Evolutionary conservation across 2,329 filamentous ascomycete species (phyloP).

Genomic region (Ophiognomonia clavigignenti-juglandacearum): DNA sequence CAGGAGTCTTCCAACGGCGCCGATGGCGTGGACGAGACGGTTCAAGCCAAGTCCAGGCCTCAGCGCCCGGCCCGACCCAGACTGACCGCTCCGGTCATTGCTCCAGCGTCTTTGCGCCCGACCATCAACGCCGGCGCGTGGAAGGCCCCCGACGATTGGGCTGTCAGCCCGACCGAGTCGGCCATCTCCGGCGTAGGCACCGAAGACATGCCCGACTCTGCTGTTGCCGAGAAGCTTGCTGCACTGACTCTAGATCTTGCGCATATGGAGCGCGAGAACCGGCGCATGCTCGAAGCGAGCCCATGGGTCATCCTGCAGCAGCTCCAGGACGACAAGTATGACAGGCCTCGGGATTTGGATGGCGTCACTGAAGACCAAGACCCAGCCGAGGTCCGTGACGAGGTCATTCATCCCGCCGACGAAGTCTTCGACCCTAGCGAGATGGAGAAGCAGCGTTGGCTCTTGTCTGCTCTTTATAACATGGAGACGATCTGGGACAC

Average conservation of each 20-base stretch:
- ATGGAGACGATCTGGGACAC: conserved; percentile 31
- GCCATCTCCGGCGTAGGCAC: not conserved
- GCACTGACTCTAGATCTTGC: conserved; percentile 23
- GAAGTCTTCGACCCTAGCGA: conserved; percentile 45
- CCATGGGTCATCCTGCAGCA: conserved; percentile 48
- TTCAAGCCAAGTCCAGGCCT: conserved; percentile 18
- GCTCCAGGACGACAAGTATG: conserved; percentile 47
- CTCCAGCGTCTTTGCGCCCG: conserved; percentile 3
- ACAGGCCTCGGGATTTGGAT: conserved; percentile 15
- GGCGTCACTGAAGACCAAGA: not conserved
- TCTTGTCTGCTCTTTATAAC: conserved; percentile 38
- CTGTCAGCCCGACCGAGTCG: conserved; percentile 12
- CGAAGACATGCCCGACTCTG: not conserved
- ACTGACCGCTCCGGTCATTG: conserved; percentile 15
- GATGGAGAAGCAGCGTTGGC: conserved; percentile 33
- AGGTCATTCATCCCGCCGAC: conserved; percentile 18
- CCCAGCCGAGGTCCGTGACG: not conserved
- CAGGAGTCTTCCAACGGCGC: not conserved
- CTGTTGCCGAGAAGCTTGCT: conserved; percentile 19
- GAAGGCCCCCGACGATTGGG: conserved; percentile 17
- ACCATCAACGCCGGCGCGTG: conserved; percentile 11
- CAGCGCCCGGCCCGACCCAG: conserved; percentile 25
- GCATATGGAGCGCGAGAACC: conserved; percentile 47
- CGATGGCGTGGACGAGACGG: not conserved
- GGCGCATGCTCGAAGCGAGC: conserved; percentile 49